phyloP scores from a whole-genome alignment of 345 rosid genomes.

The Luvunga scandens region DNA sequence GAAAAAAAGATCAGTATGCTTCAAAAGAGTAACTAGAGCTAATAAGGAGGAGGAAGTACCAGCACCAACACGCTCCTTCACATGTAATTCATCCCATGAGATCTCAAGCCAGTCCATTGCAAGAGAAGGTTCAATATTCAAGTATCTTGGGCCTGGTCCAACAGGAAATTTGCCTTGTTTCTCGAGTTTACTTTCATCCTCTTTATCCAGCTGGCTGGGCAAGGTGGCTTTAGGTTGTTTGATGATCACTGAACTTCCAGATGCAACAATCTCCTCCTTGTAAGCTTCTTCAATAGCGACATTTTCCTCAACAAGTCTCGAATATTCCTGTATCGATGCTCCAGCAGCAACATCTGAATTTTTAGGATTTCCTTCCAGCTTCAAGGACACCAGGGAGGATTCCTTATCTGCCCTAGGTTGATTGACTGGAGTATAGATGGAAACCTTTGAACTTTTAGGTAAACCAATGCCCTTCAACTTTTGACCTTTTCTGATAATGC shows the following conservation, averaged over 20 bases:
- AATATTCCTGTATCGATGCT: conserved; percentile 23
- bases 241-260: conserved; percentile 27
- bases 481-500: conserved; percentile 27
- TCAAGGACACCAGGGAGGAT: conserved; percentile 33
- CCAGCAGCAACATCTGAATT: conserved; percentile 23
- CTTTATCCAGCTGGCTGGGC: conserved; percentile 35
- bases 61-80: conserved; percentile 95
- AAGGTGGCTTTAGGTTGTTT: conserved; percentile 35
- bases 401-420: conserved; percentile 30
- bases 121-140: conserved; percentile 87
- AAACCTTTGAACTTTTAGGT: conserved; percentile 18
- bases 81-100: conserved; percentile 83
- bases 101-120: conserved; percentile 99
- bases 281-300: conserved; percentile 22
- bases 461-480: conserved; percentile 21
- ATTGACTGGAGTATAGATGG: conserved; percentile 26
- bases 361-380: conserved; percentile 26
- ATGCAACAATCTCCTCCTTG: conserved; percentile 35
- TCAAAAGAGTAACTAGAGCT: background rate
- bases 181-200: conserved; percentile 37
- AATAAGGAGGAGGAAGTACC: conserved; percentile 44
- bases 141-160: conserved; percentile 50
- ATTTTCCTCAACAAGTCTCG: conserved; percentile 29
- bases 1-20: background rate
- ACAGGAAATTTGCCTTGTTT: conserved; percentile 36